Conservation (phyloP, 805 yeast species). For the Brettanomyces custersianus region DNA sequence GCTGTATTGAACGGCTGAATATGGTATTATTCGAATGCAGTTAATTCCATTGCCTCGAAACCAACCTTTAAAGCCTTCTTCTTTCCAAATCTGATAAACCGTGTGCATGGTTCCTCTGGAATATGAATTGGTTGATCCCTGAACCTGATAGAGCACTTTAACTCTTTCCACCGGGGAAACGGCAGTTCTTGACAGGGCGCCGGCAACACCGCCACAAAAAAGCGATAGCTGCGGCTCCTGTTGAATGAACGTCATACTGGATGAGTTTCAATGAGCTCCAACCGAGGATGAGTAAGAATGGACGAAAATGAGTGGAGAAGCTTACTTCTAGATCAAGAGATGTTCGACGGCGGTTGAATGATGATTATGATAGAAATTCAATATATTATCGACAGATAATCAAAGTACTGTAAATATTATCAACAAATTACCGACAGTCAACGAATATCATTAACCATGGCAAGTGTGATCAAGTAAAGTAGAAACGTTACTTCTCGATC, state of each 20-base stretch:
- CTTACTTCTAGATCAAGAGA: too few species aligned
- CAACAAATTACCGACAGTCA: too few species aligned
- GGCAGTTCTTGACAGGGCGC: conserved; percentile 74
- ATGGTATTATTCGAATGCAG: conserved; percentile 86
- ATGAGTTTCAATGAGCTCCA: too few species aligned
- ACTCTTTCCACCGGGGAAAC: conserved; percentile 40
- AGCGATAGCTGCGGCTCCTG: conserved; percentile 54
- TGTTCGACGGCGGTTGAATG: too few species aligned
- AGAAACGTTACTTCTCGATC: too few species aligned
- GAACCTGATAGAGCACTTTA: conserved; percentile 84
- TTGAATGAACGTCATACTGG: conserved; percentile 17
- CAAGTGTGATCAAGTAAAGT: too few species aligned
- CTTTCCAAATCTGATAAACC: conserved; percentile 67
- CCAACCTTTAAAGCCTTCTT: conserved; percentile 87
- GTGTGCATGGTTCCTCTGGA: conserved; percentile 70
- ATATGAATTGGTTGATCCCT: conserved; percentile 37
- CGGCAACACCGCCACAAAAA: conserved; percentile 68
- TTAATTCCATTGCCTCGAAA: conserved; percentile 88
- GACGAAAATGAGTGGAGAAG: too few species aligned
- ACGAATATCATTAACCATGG: too few species aligned
- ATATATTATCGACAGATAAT: too few species aligned
- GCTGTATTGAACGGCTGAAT: conserved; percentile 88
- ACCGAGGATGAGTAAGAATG: too few species aligned
- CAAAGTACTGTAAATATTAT: too few species aligned
- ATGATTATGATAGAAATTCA: too few species aligned